These are phyloP conservation scores for Trichoderma sp. DNA, from an alignment of 2,329 filamentous ascomycete species.

Conservation along the genomic window DNA sequence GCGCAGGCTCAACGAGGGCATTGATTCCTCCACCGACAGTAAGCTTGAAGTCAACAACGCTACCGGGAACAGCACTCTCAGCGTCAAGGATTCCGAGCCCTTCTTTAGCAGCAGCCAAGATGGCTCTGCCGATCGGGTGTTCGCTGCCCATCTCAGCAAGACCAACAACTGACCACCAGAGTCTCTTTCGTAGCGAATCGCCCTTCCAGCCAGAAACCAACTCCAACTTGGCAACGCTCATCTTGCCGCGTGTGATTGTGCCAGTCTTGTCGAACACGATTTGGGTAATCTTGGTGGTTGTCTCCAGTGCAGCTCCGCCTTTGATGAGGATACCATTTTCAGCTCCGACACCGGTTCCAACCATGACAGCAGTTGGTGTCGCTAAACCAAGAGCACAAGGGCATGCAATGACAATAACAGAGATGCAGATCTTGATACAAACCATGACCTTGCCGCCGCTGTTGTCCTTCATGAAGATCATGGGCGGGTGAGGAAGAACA, in stretches of 20 bases:
- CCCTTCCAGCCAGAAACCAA: conserved; percentile 71
- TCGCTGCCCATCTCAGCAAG: conserved; percentile 96
- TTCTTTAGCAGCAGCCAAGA: conserved; percentile 73
- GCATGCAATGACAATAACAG: conserved; percentile 97
- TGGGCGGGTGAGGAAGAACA: conserved; percentile 78
- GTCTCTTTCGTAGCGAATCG: conserved; percentile 67
- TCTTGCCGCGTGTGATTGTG: conserved; percentile 91
- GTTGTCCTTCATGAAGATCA: conserved; percentile 78
- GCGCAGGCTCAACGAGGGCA: conserved; percentile 77
- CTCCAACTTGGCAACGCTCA: conserved; percentile 80
- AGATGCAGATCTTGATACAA: conserved; percentile 95
- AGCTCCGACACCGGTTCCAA: conserved; percentile 94
- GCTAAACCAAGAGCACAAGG: conserved; percentile 95
- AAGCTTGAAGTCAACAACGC: conserved; percentile 81
- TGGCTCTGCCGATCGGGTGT: conserved; percentile 91
- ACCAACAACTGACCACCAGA: conserved; percentile 96
- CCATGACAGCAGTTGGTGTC: conserved; percentile 97
- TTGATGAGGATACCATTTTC: conserved; percentile 98
- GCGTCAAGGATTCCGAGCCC: conserved; percentile 69
- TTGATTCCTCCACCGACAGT: conserved; percentile 83
- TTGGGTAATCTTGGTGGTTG: conserved; percentile 84
- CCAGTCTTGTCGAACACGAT: conserved; percentile 96
- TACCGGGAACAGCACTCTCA: conserved; percentile 79
- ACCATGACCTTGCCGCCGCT: conserved; percentile 95
- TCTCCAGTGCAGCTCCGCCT: conserved; percentile 89